Conservation (phyloP, 192 early-diverging fungal genomes). For the Chytriomyces sp. region DNA sequence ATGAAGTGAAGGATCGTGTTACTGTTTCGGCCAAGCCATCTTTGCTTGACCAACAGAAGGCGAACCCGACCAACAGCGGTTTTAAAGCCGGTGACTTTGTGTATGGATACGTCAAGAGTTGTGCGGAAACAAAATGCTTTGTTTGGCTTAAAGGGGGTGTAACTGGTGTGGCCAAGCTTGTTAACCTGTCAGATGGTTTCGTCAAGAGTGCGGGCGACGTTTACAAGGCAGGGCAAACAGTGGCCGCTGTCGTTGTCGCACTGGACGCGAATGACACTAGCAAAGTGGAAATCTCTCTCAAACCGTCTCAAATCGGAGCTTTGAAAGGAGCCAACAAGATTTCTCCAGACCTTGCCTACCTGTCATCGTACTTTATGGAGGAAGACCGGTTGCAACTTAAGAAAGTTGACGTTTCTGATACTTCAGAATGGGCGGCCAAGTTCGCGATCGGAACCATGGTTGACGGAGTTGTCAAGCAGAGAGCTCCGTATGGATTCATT, state of each 20-base stretch:
- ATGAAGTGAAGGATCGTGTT: slow-evolving; percentile 48
- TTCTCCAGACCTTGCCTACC: slow-evolving; percentile 31
- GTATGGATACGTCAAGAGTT: slow-evolving; percentile 74
- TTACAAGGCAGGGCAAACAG: slow-evolving; percentile 71
- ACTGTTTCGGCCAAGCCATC: slow-evolving; percentile 66
- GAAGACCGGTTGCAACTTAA: slow-evolving; percentile 15
- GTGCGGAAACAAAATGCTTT: slow-evolving; percentile 72
- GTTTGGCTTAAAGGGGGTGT: slow-evolving; percentile 66
- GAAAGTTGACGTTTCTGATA: not conserved
- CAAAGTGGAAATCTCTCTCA: slow-evolving; percentile 67
- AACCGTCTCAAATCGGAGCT: slow-evolving; percentile 56
- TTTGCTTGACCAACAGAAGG: slow-evolving; percentile 45
- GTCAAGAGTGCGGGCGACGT: slow-evolving; percentile 60
- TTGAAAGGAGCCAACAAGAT: not conserved
- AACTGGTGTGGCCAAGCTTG: slow-evolving; percentile 62
- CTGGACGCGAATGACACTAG: slow-evolving; percentile 55
- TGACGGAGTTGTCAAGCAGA: slow-evolving; percentile 52
- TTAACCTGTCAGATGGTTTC: slow-evolving; percentile 66
- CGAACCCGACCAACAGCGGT: slow-evolving; percentile 49
- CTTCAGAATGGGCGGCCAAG: slow-evolving; percentile 9
- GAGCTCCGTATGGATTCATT: slow-evolving; percentile 62
- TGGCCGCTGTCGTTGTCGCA: slow-evolving; percentile 63
- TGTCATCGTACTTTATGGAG: slow-evolving; percentile 47
- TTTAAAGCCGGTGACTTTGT: slow-evolving; percentile 68
- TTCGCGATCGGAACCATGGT: slow-evolving; percentile 56